Conservation (phyloP, 257 asterid genomes). For the Avicennia marina region DNA sequence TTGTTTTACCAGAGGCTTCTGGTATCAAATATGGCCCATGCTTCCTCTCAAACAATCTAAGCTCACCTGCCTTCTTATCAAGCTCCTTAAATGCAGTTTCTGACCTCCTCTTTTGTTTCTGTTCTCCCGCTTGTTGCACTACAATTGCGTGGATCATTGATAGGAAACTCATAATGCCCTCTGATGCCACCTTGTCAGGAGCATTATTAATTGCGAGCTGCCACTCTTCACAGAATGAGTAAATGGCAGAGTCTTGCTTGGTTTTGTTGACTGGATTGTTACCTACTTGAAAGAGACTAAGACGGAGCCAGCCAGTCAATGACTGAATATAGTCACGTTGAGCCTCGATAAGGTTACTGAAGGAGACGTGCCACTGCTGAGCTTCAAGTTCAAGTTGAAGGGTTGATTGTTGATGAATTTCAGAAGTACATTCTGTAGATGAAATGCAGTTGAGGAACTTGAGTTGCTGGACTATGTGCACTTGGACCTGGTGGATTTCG, state of each 20-base stretch:
- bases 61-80: slow-evolving; percentile 70
- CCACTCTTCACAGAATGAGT: slow-evolving; percentile 96
- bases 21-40: slow-evolving; percentile 48
- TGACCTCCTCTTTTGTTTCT: slow-evolving; percentile 70
- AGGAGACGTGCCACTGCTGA: slow-evolving; percentile 90
- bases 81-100: slow-evolving; percentile 74
- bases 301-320: slow-evolving; percentile 92
- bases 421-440: slow-evolving; percentile 66
- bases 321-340: slow-evolving; percentile 85
- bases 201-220: slow-evolving; percentile 75
- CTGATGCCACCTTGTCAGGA: slow-evolving; percentile 93
- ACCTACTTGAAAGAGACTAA: slow-evolving; percentile 75
- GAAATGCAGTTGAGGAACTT: slow-evolving; percentile 65
- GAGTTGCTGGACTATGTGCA: slow-evolving; percentile 92
- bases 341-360: slow-evolving; percentile 78
- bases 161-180: slow-evolving; percentile 80
- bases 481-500: slow-evolving; percentile 93
- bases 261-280: slow-evolving; percentile 53
- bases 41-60: slow-evolving; percentile 64
- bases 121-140: slow-evolving; percentile 80
- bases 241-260: slow-evolving; percentile 59
- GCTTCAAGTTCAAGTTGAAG: slow-evolving; percentile 97
- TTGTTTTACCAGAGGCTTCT: slow-evolving; percentile 32
- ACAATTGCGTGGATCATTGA: slow-evolving; percentile 73
- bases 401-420: slow-evolving; percentile 85